phyloP scores from a whole-genome alignment of 2,329 filamentous ascomycete species.

The Fusarium fujikuroi region DNA sequence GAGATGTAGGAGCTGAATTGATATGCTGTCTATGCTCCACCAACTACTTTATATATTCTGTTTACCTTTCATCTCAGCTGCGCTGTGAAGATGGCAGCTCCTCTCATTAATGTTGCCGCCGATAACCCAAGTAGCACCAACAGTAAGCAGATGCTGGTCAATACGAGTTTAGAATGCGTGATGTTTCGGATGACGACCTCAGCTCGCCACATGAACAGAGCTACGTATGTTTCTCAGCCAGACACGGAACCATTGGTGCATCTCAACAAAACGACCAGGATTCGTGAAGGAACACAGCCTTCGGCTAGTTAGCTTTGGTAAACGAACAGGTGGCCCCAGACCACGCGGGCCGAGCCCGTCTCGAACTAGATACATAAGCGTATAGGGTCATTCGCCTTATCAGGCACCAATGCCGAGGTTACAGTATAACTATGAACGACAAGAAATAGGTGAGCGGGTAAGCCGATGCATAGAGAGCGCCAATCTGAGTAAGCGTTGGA shows the following conservation, averaged over 20 bases:
- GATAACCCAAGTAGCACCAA: too few relatives aligned
- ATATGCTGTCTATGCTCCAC: fast-evolving
- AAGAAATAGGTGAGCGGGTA: not conserved
- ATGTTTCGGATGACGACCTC: not conserved
- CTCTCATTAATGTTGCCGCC: not conserved
- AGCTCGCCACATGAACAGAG: not conserved
- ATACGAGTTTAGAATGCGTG: not conserved
- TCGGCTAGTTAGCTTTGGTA: not conserved
- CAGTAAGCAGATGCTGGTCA: not conserved
- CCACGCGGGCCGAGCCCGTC: not conserved
- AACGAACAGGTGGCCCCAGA: not conserved
- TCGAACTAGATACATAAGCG: not conserved
- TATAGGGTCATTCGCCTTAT: not conserved
- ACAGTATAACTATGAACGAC: not conserved
- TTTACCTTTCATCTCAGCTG: not conserved
- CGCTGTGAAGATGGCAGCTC: not conserved
- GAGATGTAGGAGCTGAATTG: not conserved
- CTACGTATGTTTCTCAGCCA: not conserved
- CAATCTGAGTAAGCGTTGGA: not conserved
- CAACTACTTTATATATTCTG: not conserved
- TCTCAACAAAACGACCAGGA: too few relatives aligned
- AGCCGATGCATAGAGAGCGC: not conserved
- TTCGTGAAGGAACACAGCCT: not conserved
- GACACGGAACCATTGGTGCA: fast-evolving
- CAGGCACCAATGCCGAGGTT: too few relatives aligned